These are phyloP conservation scores for Lentinula guzmanii DNA, from an alignment of 768 basidiomycete genomes.

Conservation along the genomic window DNA sequence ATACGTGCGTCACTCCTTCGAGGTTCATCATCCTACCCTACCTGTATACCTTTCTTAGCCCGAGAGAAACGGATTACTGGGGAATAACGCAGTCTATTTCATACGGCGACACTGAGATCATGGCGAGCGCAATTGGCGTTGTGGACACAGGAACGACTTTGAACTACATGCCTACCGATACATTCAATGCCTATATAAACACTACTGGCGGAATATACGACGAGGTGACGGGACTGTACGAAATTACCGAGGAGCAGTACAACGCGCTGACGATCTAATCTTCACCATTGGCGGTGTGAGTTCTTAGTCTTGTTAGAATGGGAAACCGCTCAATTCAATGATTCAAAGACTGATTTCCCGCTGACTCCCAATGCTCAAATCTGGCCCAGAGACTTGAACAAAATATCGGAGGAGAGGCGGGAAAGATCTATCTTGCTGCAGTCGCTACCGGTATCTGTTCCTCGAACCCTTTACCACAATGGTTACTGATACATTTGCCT, in stretches of 20 bases:
- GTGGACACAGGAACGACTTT: conserved; percentile 36
- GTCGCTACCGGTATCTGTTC: conserved; percentile 25
- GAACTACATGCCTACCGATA: conserved; percentile 41
- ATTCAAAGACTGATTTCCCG: conserved; percentile 21
- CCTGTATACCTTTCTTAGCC: background rate
- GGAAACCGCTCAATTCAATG: no score
- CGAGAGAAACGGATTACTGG: conserved; percentile 1
- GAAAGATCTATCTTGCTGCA: conserved; percentile 28
- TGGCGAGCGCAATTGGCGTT: background rate
- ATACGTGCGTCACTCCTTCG: background rate
- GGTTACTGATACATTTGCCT: background rate
- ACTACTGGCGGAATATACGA: conserved; percentile 31
- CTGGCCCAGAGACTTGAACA: conserved; percentile 30
- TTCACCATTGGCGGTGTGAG: conserved; percentile 46
- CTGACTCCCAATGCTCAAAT: conserved; percentile 36
- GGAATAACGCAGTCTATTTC: conserved; percentile 5
- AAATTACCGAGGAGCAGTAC: conserved; percentile 46
- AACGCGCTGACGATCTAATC: conserved; percentile 40
- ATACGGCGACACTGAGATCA: background rate
- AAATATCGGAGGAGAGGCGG: conserved; percentile 23
- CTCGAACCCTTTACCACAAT: no score
- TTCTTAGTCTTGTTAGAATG: no score
- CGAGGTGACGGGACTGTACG: conserved; percentile 36
- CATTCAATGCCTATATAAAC: conserved; percentile 33
- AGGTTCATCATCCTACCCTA: background rate